phyloP scores from a whole-genome alignment of 345 rosid genomes.

The Gossypium sturtianum region DNA sequence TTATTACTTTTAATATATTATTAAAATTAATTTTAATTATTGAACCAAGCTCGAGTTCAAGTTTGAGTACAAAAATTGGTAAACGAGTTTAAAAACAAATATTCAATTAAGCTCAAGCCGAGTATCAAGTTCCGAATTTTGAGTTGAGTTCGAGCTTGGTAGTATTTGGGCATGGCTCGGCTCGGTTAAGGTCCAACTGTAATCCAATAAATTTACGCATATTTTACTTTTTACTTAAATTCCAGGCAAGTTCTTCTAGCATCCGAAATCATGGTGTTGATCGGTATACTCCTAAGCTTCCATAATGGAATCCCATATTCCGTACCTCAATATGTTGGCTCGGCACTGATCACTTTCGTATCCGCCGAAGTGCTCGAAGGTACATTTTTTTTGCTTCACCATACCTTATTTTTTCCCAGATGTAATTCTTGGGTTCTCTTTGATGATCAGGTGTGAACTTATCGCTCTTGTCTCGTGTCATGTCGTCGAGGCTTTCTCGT shows the following conservation, averaged over 20 bases:
- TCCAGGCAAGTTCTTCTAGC: slow-evolving; percentile 70
- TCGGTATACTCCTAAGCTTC: slow-evolving; percentile 53
- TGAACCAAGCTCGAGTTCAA: too few relatives aligned
- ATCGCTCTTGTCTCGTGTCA: slow-evolving; percentile 47
- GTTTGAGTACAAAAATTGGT: too few relatives aligned
- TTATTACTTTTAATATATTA: too few relatives aligned
- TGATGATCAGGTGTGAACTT: slow-evolving; percentile 43
- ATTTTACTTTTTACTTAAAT: neutral
- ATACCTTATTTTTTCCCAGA: neutral
- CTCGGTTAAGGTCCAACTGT: too few relatives aligned
- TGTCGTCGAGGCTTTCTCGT: slow-evolving; percentile 55
- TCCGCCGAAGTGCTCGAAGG: slow-evolving; percentile 66
- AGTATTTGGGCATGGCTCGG: too few relatives aligned
- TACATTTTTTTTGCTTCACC: slow-evolving; percentile 2
- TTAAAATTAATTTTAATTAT: too few relatives aligned
- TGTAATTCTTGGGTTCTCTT: neutral
- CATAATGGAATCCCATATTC: slow-evolving; percentile 38
- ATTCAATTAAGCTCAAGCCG: too few relatives aligned
- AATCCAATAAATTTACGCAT: neutral
- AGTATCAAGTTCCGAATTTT: too few relatives aligned
- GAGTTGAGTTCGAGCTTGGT: too few relatives aligned
- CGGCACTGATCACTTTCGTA: slow-evolving; percentile 45
- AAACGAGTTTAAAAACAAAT: too few relatives aligned
- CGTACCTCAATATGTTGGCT: slow-evolving; percentile 42
- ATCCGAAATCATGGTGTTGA: slow-evolving; percentile 51